These are phyloP conservation scores for Circinella umbellata DNA, from an alignment of 371 early-diverging fungal species.

Conservation along the genomic window DNA sequence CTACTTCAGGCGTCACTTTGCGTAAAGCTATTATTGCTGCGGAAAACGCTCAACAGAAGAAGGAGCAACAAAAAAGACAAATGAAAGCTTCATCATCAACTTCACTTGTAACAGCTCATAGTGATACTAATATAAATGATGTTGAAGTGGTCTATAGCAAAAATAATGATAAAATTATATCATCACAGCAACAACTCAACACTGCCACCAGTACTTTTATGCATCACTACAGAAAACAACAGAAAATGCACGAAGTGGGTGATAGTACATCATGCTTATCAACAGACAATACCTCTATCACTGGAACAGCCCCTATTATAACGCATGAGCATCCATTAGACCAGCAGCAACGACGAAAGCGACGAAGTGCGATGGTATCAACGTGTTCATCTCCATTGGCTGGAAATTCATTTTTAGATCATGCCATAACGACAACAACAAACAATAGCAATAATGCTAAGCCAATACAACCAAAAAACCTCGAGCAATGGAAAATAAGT, in stretches of 20 bases:
- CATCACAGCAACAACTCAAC: not conserved
- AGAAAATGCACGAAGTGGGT: not conserved
- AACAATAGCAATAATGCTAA: not conserved
- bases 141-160: not conserved
- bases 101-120: not conserved
- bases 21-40: slow-evolving; percentile 2
- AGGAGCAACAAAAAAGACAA: not conserved
- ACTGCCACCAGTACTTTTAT: not conserved
- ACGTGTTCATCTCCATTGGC: slow-evolving; percentile 1
- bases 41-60: not conserved
- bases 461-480: not conserved
- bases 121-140: not conserved
- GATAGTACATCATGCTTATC: not conserved
- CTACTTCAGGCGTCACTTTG: not conserved
- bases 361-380: slow-evolving; percentile 3
- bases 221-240: slow-evolving; percentile 2
- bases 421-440: too few species aligned
- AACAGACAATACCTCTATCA: not conserved
- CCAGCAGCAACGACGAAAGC: not conserved
- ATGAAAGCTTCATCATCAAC: not conserved
- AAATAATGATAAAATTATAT: not conserved
- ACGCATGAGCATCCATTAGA: not conserved
- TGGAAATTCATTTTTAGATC: not conserved
- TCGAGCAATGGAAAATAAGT: slow-evolving; percentile 8
- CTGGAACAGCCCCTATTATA: not conserved